phyloP scores from a whole-genome alignment of 1,284 basidiomycete species.

The Paramarasmius palmivorus region DNA sequence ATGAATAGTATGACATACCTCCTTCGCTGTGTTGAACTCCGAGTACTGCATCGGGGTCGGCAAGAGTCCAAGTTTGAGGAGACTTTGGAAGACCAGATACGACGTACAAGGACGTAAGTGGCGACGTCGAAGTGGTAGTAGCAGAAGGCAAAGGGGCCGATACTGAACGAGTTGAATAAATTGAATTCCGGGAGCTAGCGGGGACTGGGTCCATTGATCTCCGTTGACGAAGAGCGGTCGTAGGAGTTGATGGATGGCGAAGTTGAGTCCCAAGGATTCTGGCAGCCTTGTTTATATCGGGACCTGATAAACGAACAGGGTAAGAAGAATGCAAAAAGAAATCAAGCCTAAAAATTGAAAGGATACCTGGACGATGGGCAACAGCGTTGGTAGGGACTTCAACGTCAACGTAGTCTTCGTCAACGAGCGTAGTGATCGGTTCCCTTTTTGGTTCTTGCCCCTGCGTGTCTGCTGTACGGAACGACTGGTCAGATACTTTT shows the following conservation, averaged over 20 bases:
- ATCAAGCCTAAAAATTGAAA: constrained; percentile 22
- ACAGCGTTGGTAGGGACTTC: constrained; percentile 26
- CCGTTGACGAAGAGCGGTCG: constrained; percentile 53
- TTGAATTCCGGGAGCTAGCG: constrained; percentile 68
- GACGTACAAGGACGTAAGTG: constrained; percentile 81
- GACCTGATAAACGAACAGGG: neutral
- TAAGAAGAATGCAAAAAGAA: too few relatives aligned
- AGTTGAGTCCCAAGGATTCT: constrained; percentile 58
- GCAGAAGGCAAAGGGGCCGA: constrained; percentile 51
- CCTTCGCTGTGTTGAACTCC: constrained; percentile 86
- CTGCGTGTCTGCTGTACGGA: neutral
- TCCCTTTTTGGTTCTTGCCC: constrained; percentile 10
- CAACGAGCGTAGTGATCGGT: constrained; percentile 43
- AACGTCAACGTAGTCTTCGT: constrained; percentile 74
- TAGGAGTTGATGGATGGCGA: too few relatives aligned
- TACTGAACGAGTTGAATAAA: constrained; percentile 74
- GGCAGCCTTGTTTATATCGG: constrained; percentile 60
- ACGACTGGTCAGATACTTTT: neutral
- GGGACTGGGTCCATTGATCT: constrained; percentile 81
- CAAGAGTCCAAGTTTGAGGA: constrained; percentile 91
- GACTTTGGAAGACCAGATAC: constrained; percentile 83
- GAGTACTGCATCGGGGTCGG: constrained; percentile 84
- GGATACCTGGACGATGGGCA: neutral
- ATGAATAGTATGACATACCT: neutral
- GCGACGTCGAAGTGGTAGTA: constrained; percentile 61